Evolutionary conservation across 768 basidiomycete species (phyloP).

Genomic region (Kwoniella botswanensis): DNA sequence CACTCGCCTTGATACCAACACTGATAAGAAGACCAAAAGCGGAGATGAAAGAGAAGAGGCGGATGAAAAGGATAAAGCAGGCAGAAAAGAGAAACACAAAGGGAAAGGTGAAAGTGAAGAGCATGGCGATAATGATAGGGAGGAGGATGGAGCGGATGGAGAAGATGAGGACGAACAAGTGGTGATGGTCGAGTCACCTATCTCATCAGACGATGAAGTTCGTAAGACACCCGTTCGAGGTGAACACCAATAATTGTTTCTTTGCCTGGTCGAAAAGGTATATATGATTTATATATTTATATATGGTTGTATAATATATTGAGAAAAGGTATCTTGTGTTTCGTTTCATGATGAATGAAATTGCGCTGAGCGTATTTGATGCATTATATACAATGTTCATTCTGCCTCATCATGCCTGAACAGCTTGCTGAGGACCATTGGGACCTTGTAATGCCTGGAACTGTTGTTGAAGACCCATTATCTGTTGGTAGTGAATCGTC

Average conservation of each 20-base stretch:
- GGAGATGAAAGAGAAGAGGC: not conserved
- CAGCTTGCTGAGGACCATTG: constrained; percentile 21
- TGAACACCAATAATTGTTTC: constrained; percentile 1
- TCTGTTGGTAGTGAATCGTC: constrained; percentile 21
- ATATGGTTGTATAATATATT: constrained; percentile 7
- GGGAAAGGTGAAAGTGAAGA: not conserved
- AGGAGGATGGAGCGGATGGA: not conserved
- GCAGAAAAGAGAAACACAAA: not conserved
- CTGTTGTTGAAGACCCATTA: constrained; percentile 50
- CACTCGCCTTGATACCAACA: constrained; percentile 21
- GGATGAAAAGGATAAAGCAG: not conserved
- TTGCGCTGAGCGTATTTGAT: not conserved
- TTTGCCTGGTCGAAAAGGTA: not conserved
- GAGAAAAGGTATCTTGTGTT: not conserved
- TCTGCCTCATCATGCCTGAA: constrained; percentile 5
- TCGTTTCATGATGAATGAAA: not conserved
- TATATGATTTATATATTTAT: not conserved
- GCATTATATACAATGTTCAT: not conserved
- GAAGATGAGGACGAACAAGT: not conserved
- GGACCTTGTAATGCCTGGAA: constrained; percentile 39
- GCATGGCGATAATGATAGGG: not conserved
- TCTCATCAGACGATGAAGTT: constrained; percentile 17
- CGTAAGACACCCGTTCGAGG: constrained; percentile 16
- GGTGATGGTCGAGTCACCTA: constrained; percentile 27
- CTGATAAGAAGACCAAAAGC: not conserved